Evolutionary conservation across 345 rosid species (phyloP), one percentile per base, ranked within the genome.

Genomic region (Rhizophora apiculata): DNA sequence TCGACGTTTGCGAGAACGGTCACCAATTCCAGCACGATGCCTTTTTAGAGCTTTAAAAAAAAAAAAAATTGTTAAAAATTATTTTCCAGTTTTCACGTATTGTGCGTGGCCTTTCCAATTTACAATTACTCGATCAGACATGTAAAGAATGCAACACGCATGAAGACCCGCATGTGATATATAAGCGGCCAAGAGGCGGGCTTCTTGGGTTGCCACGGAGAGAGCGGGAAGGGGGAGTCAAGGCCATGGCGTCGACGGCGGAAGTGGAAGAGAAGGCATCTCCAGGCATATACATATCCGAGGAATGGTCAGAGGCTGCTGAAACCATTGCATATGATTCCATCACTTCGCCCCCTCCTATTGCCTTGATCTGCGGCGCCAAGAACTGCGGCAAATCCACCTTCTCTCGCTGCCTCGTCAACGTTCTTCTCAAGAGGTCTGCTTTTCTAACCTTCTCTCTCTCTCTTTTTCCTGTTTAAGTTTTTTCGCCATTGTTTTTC

Each of bases 331-430:
- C 91, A 18, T 61, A 60, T 63, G 81, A 76, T 62, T 85, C 92
- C 15, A 27, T 4, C 31, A 75, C 89, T 62, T 72, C 82, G 9
- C 37, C 37, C 26, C 87, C 93, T 60, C 87, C 86, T 49, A 20
- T 84, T 58, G 81, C 84, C 43, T 74, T 91, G 11, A 62, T 91
- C 13, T 94, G 98, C 24, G 97, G 98, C 49, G 82, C 97, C 65
- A 89, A 85, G 74, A 89, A 89, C 86, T 79, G 84, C 65, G 99
- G 99, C 74, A 88, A 88, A 71, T 80, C 91, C 70, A 92, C 96
- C 24, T 95, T 95, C 80, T 95, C 97, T 15, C 96, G 97, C 65
- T 69, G 77, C 75, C 90, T 95, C 62, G 85, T 95, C 62, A 83
- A 87, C 72, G 66, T 76, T 76, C 97, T 95, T 64, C 96, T 89